A percentile compares a stretch with the other conserved stretches of the same genome.
Conservation (phyloP, 768 basidiomycete species). For the Lactarius tabidus region DNA sequence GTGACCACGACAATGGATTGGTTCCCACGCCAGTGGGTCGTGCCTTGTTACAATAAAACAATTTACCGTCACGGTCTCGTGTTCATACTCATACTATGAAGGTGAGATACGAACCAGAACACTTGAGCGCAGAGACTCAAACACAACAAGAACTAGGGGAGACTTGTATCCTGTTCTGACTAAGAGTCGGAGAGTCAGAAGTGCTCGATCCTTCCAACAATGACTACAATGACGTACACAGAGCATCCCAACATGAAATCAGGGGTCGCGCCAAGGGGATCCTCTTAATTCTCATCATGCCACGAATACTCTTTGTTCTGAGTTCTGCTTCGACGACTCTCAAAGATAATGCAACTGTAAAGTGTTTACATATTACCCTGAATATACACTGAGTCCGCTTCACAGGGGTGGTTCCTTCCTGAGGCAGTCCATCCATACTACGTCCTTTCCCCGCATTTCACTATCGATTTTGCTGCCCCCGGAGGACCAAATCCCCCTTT, state of each 20-base stretch:
- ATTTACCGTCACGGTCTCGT: too few species aligned
- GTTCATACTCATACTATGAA: too few species aligned
- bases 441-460: constrained; percentile 36
- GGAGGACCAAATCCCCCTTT: constrained; percentile 63
- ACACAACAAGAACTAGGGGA: too few species aligned
- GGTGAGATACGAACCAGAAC: not conserved
- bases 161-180: too few species aligned
- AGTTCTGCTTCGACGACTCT: constrained; percentile 61
- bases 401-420: constrained; percentile 74
- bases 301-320: constrained; percentile 63
- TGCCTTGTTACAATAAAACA: too few species aligned
- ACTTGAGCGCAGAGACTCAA: not conserved
- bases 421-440: constrained; percentile 44
- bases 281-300: too few species aligned
- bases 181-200: too few species aligned
- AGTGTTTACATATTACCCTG: not conserved
- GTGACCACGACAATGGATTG: not conserved
- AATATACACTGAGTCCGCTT: constrained; percentile 1
- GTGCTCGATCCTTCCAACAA: too few species aligned
- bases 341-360: constrained; percentile 47
- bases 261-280: too few species aligned
- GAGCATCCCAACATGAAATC: too few species aligned
- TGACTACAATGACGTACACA: too few species aligned
- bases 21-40: not conserved
- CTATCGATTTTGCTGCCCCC: constrained; percentile 44